phyloP scores from a whole-genome alignment of 2,329 filamentous ascomycete genomes.

The Leptographium procerum region DNA sequence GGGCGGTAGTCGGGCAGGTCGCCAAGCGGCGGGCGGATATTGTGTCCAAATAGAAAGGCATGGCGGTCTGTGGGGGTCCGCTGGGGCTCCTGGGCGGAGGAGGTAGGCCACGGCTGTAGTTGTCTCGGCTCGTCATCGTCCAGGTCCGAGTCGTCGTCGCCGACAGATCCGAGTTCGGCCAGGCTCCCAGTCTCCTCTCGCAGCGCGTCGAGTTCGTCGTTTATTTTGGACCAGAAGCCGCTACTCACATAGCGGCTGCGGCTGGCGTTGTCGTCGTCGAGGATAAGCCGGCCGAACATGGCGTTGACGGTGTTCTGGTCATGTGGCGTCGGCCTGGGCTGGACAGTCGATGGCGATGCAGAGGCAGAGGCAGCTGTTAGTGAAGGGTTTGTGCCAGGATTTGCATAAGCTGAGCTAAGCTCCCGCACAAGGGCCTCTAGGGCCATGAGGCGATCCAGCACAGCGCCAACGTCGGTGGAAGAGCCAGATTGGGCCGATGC shows the following conservation, averaged over 20 bases:
- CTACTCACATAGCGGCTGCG: constrained; percentile 37
- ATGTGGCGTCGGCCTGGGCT: background rate
- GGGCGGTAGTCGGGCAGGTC: constrained; percentile 31
- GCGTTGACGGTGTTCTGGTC: constrained; percentile 19
- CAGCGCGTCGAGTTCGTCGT: constrained; percentile 38
- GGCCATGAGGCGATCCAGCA: constrained; percentile 37
- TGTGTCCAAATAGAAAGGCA: constrained; percentile 40
- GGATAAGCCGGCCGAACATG: constrained; percentile 35
- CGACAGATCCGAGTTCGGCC: constrained; percentile 20
- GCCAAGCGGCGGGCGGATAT: constrained; percentile 18
- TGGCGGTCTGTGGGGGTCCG: constrained; percentile 31
- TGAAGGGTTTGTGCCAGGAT: too few relatives aligned
- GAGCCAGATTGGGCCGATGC: background rate
- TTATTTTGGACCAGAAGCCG: constrained; percentile 44
- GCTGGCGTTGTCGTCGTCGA: constrained; percentile 26
- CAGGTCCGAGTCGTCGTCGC: constrained; percentile 17
- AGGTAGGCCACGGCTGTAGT: background rate
- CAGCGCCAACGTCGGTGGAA: constrained; percentile 21
- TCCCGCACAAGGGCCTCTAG: constrained; percentile 41
- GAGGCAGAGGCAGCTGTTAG: too few relatives aligned
- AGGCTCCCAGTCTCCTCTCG: constrained; percentile 27
- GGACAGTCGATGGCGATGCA: background rate
- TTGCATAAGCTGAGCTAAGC: constrained; percentile 20
- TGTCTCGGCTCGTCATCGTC: constrained; percentile 11
- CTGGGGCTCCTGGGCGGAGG: background rate